Percentiles rank a stretch among this genome's conserved stretches.
phyloP scores from a whole-genome alignment of 306 rosid species.

The Geum urbanum region DNA sequence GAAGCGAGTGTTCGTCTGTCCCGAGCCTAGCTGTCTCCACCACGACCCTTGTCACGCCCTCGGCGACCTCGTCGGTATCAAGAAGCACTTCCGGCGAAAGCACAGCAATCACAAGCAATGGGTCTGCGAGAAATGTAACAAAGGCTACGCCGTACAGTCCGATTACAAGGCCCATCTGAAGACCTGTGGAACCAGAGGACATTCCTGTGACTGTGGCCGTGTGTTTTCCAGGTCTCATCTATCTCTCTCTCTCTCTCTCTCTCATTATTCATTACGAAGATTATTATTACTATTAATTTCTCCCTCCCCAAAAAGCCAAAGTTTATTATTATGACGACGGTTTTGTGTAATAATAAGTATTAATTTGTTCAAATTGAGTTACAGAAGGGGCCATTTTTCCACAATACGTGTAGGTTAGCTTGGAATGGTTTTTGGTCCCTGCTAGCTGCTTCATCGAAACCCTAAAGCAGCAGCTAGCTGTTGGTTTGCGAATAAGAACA shows the following conservation, averaged over 20 bases:
- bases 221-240: slow-evolving; percentile 79
- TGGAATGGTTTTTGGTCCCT: not conserved
- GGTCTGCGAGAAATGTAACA: slow-evolving; percentile 86
- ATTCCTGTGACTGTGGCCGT: slow-evolving; percentile 98
- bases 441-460: not conserved
- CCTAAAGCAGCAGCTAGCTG: not conserved
- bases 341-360: not conserved
- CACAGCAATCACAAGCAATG: slow-evolving; percentile 92
- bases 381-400: not conserved
- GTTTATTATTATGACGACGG: not conserved
- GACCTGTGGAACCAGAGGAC: slow-evolving; percentile 97
- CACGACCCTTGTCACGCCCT: slow-evolving; percentile 88
- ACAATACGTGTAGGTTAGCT: not conserved
- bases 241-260: not conserved
- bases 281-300: not conserved
- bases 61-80: slow-evolving; percentile 93
- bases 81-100: slow-evolving; percentile 83
- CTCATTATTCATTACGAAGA: not conserved
- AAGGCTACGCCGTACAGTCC: slow-evolving; percentile 92
- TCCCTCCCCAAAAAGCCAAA: not conserved
- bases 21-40: slow-evolving; percentile 79
- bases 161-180: slow-evolving; percentile 97
- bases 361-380: not conserved
- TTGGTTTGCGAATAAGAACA: slow-evolving; percentile 8
- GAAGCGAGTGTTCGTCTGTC: slow-evolving; percentile 87